Conservation (phyloP, 345 rosid genomes). For the Arabis hirsuta region DNA sequence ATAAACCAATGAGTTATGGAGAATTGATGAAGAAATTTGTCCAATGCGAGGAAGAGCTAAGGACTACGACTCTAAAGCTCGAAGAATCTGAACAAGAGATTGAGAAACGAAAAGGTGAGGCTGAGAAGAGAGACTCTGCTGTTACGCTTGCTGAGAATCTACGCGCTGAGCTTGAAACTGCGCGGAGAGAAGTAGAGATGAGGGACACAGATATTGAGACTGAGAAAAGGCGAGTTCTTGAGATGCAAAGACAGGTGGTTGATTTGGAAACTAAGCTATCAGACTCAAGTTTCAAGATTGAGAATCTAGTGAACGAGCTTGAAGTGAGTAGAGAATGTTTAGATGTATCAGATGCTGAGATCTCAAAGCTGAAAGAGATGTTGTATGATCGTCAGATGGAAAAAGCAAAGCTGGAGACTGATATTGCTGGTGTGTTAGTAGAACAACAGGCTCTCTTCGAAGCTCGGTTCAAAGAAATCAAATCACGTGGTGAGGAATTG, state of each 20-base stretch:
- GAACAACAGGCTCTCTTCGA: conserved; percentile 45
- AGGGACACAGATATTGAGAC: conserved; percentile 45
- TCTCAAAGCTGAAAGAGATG: conserved; percentile 40
- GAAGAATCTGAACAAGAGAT: conserved; percentile 65
- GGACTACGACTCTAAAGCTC: conserved; percentile 50
- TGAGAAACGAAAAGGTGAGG: conserved; percentile 51
- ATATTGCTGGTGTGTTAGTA: conserved; percentile 48
- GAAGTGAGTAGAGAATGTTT: conserved; percentile 42
- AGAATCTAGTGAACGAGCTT: conserved; percentile 47
- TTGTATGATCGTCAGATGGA: conserved; percentile 60
- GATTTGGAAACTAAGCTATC: conserved; percentile 48
- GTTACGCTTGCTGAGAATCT: conserved; percentile 27
- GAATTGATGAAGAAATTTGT: conserved; percentile 44
- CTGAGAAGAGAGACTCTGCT: conserved; percentile 45
- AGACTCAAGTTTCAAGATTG: conserved; percentile 36
- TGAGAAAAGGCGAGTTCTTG: conserved; percentile 43
- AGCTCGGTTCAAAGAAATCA: conserved; percentile 54
- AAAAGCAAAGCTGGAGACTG: conserved; percentile 58
- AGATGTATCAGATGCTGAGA: conserved; percentile 47
- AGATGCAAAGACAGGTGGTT: conserved; percentile 43
- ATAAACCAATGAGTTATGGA: conserved; percentile 46
- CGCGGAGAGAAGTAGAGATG: conserved; percentile 30
- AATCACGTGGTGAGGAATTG: conserved; percentile 44
- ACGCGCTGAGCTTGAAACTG: conserved; percentile 49
- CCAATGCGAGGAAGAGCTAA: conserved; percentile 57